Conservation (phyloP, 768 basidiomycete genomes). For the Leccinum obscurum region DNA sequence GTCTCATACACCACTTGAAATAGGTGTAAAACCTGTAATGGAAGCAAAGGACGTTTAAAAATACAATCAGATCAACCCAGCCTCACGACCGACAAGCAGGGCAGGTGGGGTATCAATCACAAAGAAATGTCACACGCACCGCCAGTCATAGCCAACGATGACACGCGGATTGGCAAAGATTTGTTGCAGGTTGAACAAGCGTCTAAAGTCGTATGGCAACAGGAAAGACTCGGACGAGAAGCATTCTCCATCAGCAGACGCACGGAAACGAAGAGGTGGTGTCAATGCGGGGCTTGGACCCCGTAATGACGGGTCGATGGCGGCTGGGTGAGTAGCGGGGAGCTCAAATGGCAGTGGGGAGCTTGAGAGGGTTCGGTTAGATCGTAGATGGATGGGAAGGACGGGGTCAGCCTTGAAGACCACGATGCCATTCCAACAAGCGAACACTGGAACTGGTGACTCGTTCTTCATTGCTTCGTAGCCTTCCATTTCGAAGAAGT, state of each 20-base stretch:
- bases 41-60: constrained; percentile 4
- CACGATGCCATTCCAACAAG: constrained; percentile 49
- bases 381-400: constrained; percentile 39
- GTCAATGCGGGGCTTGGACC: constrained; percentile 23
- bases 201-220: constrained; percentile 44
- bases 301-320: constrained; percentile 6
- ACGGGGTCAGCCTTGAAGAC: constrained; percentile 42
- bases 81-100: not conserved
- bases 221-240: constrained; percentile 40
- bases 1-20: constrained; percentile 39
- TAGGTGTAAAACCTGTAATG: constrained; percentile 30
- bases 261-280: constrained; percentile 18
- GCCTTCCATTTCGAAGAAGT: constrained; percentile 40
- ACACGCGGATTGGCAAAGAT: constrained; percentile 43
- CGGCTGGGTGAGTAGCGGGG: constrained; percentile 17
- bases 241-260: constrained; percentile 18
- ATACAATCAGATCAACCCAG: not conserved
- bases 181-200: constrained; percentile 37
- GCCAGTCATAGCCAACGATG: constrained; percentile 38
- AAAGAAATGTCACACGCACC: constrained; percentile 15
- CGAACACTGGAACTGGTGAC: constrained; percentile 43
- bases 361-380: constrained; percentile 37
- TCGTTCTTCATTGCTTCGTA: constrained; percentile 37
- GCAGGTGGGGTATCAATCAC: not conserved
- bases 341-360: constrained; percentile 26